Percentiles rank a stretch among this genome's conserved stretches.
Conservation (phyloP, 164 flowering plant species). For the Berberis vulgaris region DNA sequence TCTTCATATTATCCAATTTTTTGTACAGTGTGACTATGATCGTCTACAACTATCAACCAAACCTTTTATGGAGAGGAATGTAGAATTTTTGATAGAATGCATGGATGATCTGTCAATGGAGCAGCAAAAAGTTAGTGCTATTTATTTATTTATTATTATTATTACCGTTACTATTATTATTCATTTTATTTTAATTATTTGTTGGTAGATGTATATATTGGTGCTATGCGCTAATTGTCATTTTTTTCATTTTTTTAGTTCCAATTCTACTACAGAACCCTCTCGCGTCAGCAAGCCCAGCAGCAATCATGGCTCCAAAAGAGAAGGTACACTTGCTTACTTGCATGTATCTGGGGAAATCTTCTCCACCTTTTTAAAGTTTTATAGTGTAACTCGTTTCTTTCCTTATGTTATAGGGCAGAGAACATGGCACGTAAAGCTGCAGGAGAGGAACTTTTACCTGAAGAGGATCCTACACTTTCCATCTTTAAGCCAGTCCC, state of each 20-base stretch:
- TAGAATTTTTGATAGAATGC: slow-evolving; percentile 89
- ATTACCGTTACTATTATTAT: not conserved
- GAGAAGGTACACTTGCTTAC: slow-evolving; percentile 44
- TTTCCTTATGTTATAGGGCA: slow-evolving; percentile 32
- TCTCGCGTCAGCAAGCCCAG: slow-evolving; percentile 91
- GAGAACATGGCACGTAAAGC: slow-evolving; percentile 87
- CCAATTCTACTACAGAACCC: slow-evolving; percentile 74
- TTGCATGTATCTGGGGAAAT: too few species aligned
- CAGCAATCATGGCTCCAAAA: slow-evolving; percentile 99
- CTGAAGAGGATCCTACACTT: slow-evolving; percentile 94
- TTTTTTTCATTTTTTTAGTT: slow-evolving; percentile 38
- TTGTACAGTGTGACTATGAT: slow-evolving; percentile 80
- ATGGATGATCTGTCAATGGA: slow-evolving; percentile 92
- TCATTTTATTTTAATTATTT: not conserved
- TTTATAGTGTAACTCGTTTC: not conserved
- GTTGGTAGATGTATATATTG: not conserved
- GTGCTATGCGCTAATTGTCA: too few species aligned
- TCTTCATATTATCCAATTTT: too few species aligned
- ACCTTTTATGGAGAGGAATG: slow-evolving; percentile 83
- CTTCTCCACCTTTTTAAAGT: too few species aligned
- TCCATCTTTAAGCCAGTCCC: slow-evolving; percentile 87
- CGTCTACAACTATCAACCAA: slow-evolving; percentile 70
- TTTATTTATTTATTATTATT: not conserved
- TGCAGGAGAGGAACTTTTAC: slow-evolving; percentile 93
- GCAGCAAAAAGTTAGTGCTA: slow-evolving; percentile 69